A percentile compares a stretch with the other conserved stretches of the same genome.
Conservation (phyloP, 768 basidiomycete genomes). For the Lactarius vividus region DNA sequence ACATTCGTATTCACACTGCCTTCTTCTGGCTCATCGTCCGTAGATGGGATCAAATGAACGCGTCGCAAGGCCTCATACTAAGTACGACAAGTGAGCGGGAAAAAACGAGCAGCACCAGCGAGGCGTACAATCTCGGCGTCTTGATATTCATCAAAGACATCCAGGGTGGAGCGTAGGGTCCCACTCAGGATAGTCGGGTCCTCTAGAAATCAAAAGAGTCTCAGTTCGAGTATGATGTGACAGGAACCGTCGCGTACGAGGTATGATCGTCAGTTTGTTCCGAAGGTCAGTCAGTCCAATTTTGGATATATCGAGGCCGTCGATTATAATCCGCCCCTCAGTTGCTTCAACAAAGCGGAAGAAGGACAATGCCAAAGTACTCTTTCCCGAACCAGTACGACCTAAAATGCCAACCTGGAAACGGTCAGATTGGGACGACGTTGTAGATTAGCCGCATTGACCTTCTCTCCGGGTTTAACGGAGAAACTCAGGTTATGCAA, state of each 20-base stretch:
- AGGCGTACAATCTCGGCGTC: constrained; percentile 74
- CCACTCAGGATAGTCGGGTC: constrained; percentile 88
- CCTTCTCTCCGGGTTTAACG: too few species aligned
- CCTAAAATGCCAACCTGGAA: too few species aligned
- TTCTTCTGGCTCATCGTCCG: constrained; percentile 46
- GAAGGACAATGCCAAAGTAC: constrained; percentile 78
- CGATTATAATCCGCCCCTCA: constrained; percentile 67
- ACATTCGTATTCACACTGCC: constrained; percentile 65
- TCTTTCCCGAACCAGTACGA: constrained; percentile 63
- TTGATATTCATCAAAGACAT: constrained; percentile 83
- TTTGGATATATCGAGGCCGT: constrained; percentile 73
- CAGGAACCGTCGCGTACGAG: constrained; percentile 45
- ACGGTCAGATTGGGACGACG: too few species aligned
- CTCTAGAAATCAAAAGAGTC: constrained; percentile 46
- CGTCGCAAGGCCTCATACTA: constrained; percentile 83
- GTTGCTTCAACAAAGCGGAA: constrained; percentile 90
- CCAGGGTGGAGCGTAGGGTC: constrained; percentile 73
- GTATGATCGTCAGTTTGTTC: constrained; percentile 71
- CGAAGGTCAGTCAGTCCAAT: constrained; percentile 83
- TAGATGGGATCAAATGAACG: constrained; percentile 65
- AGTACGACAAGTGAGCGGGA: constrained; percentile 5
- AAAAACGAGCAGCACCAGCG: background rate
- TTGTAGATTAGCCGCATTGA: too few species aligned
- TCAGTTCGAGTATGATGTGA: background rate
- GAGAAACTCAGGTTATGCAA: too few species aligned